phyloP scores from a whole-genome alignment of 2,329 filamentous ascomycete genomes.

The Graphilbum ipis-grandicollis region DNA sequence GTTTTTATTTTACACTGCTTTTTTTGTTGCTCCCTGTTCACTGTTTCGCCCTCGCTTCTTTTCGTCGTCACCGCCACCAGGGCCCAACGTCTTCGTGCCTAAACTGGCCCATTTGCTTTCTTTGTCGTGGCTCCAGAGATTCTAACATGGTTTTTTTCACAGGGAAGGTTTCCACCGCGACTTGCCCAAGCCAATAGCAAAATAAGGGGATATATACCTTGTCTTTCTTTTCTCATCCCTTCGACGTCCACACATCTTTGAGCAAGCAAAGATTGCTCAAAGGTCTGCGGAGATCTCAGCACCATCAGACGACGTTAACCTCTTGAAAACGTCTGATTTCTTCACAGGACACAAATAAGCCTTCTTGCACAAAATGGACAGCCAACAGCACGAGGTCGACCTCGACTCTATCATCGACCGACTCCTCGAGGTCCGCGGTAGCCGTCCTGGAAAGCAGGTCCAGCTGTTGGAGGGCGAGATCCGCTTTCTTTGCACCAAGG shows the following conservation, averaged over 20 bases:
- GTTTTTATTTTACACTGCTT: too few species aligned
- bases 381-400: conserved; percentile 74
- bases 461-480: conserved; percentile 95
- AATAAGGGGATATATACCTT: not conserved
- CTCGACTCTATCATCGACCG: conserved; percentile 99
- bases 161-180: not conserved
- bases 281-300: conserved; percentile 10
- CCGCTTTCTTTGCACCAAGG: conserved; percentile 93
- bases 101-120: too few species aligned
- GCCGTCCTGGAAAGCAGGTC: conserved; percentile 95
- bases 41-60: too few species aligned
- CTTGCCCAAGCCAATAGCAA: conserved; percentile 1
- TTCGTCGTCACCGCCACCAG: too few species aligned
- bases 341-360: too few species aligned
- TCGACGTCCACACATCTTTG: conserved; percentile 10
- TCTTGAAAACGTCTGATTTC: too few species aligned
- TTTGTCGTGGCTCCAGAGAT: too few species aligned
- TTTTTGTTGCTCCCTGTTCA: too few species aligned
- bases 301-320: not conserved
- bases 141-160: not conserved
- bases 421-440: conserved; percentile 91
- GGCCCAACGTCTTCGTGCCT: too few species aligned
- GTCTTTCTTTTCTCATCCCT: not conserved
- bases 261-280: conserved; percentile 7
- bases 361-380: conserved; percentile 30